Evolutionary conservation across 1,284 basidiomycete genomes (phyloP).

Genomic region (Cryptococcus sp.): DNA sequence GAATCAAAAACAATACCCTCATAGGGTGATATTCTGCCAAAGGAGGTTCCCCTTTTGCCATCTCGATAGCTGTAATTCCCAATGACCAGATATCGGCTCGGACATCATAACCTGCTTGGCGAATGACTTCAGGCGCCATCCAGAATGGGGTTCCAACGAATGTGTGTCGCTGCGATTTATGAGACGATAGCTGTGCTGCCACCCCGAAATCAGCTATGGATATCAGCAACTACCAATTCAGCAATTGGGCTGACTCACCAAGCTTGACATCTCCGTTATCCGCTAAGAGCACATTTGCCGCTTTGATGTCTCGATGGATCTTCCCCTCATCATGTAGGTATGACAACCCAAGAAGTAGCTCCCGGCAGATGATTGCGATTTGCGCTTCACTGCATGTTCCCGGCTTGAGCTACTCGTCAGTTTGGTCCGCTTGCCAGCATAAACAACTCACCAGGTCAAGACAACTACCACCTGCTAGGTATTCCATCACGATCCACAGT

Average conservation of each 20-base stretch:
- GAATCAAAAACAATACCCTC: conserved; percentile 87
- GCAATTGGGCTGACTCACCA: conserved; percentile 35
- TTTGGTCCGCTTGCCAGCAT: background rate
- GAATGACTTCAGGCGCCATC: conserved; percentile 99
- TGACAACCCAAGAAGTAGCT: conserved; percentile 87
- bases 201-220: conserved; percentile 86
- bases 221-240: background rate
- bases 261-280: conserved; percentile 90
- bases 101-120: conserved; percentile 93
- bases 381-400: conserved; percentile 86
- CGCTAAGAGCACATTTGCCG: conserved; percentile 89
- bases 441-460: conserved; percentile 63
- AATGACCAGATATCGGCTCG: conserved; percentile 97
- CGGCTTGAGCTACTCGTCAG: conserved; percentile 61
- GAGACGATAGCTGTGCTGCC: conserved; percentile 82
- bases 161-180: conserved; percentile 86
- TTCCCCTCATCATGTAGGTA: conserved; percentile 92
- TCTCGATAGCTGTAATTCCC: conserved; percentile 91
- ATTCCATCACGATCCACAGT: conserved; percentile 99
- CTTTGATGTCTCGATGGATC: conserved; percentile 98
- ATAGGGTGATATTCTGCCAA: conserved; percentile 83
- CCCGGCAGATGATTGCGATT: conserved; percentile 89
- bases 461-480: conserved; percentile 96
- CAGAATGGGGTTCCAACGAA: conserved; percentile 95
- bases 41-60: conserved; percentile 90